Conservation (phyloP, 2,329 filamentous ascomycete species). For the Phialocephala subalpina region DNA sequence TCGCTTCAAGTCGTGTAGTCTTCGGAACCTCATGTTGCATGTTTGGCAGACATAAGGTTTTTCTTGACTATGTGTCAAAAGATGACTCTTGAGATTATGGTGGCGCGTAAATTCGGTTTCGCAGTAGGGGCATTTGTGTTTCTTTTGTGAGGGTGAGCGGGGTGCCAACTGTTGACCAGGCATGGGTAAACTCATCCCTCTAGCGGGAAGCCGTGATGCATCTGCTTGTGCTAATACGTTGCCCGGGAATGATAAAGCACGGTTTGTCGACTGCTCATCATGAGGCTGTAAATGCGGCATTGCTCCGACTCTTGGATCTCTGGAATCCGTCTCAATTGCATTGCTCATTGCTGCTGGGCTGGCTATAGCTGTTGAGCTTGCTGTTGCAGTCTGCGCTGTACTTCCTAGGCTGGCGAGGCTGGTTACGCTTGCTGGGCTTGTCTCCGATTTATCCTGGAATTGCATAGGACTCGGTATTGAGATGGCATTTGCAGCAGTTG, state of each 20-base stretch:
- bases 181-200: constrained; percentile 67
- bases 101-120: constrained; percentile 96
- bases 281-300: constrained; percentile 34
- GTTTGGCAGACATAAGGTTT: constrained; percentile 95
- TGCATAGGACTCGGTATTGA: constrained; percentile 40
- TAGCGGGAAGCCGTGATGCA: constrained; percentile 42
- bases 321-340: constrained; percentile 37
- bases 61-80: constrained; percentile 97
- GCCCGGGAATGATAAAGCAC: constrained; percentile 43
- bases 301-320: constrained; percentile 34
- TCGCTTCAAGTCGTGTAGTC: constrained; percentile 93
- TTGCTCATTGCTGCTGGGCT: constrained; percentile 41
- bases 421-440: constrained; percentile 43
- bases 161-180: constrained; percentile 57
- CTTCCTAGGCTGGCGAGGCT: constrained; percentile 43
- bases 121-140: constrained; percentile 97
- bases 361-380: constrained; percentile 42
- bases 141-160: constrained; percentile 80
- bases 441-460: constrained; percentile 42
- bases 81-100: constrained; percentile 96
- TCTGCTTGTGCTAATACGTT: constrained; percentile 40
- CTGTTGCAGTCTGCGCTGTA: constrained; percentile 43
- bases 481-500: constrained; percentile 41
- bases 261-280: constrained; percentile 39
- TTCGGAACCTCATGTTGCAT: constrained; percentile 91